Evolutionary conservation across 345 rosid species (phyloP).

Genomic region (Sonneratia alba): DNA sequence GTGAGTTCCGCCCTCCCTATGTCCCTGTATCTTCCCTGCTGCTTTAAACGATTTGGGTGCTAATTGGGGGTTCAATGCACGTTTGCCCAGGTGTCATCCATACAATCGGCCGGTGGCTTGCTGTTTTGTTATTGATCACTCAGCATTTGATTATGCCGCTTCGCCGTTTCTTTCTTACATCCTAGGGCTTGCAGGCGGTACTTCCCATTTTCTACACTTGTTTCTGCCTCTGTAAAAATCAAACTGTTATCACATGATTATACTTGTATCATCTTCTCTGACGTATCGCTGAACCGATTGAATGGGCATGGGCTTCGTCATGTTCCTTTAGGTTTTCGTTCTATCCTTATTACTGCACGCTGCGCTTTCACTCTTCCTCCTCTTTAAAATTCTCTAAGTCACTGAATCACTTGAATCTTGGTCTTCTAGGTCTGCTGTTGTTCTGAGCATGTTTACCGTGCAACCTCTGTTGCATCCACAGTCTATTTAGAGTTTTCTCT

Average conservation of each 20-base stretch:
- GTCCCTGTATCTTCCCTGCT: too few relatives aligned
- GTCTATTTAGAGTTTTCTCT: not conserved
- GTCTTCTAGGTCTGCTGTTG: too few relatives aligned
- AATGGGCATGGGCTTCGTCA: not conserved
- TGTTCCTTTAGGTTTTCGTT: not conserved
- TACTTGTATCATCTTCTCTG: not conserved
- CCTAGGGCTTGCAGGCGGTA: not conserved
- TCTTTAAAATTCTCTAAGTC: not conserved
- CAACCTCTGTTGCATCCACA: not conserved
- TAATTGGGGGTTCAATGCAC: too few relatives aligned
- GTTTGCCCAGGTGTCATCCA: too few relatives aligned
- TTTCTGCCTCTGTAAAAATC: not conserved
- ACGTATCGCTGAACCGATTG: not conserved
- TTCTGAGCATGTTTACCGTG: not conserved
- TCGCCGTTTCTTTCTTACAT: too few relatives aligned
- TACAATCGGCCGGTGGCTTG: too few relatives aligned
- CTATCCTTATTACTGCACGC: too few relatives aligned
- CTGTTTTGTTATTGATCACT: too few relatives aligned
- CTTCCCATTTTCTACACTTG: not conserved
- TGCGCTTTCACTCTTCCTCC: not conserved
- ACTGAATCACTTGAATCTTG: not conserved
- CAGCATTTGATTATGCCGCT: too few relatives aligned
- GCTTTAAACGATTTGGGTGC: too few relatives aligned
- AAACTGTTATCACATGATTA: not conserved
- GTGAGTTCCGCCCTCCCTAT: too few relatives aligned